Base-by-base conservation (phyloP, 2,329 filamentous ascomycete genomes). In the Dothiorella sarmentorum region DNA sequence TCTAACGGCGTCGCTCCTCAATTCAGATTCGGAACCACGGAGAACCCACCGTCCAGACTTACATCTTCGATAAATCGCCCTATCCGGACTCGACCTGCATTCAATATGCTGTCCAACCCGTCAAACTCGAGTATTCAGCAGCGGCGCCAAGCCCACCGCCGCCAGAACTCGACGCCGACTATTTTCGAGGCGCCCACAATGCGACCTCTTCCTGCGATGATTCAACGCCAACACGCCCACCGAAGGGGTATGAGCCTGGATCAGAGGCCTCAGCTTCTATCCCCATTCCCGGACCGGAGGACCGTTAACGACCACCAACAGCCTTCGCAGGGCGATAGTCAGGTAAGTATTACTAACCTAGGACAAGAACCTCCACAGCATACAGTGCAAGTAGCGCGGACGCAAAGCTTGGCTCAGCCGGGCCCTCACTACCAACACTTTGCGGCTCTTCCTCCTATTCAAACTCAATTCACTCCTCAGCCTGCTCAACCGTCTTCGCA, bases 321-420 rank as follows among this genome's bases (percentile, higher is more conserved):
- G 64, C 66, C 65, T 68, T 68, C 68, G 69, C 80, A 81, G 75
- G 79, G 81, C 66, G 78, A 79, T 68, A 71, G 68, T 66, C 75
- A 74, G 69, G 76, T 80, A 80, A 81, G 78, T 78, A 80, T 73
- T 74, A 82, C 80, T 82, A 82, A 82, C 80, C 69, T 74, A 80
- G 80, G 79, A 82, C 76, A 78, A 76, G 79, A 77, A 75, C 74
- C 82, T 35, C 49, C 40, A 78, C 89, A 92, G 84, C 88, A 91
- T 83, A 82, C 85, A 78, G 83, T 91, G 86, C 88, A 87, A 87
- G 89, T 90, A 89, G 83, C 88, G 86, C 90, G 93, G 85, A 85
- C 90, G 86, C 89, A 91, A 81, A 85, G 85, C 83, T 83, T 85
- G 83, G 84, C 84, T 84, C 86, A 89, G 85, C 88, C 88, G 85